These are phyloP conservation scores for Hebeloma cylindrosporum DNA, from an alignment of 768 basidiomycete species.

Conservation along the genomic window DNA sequence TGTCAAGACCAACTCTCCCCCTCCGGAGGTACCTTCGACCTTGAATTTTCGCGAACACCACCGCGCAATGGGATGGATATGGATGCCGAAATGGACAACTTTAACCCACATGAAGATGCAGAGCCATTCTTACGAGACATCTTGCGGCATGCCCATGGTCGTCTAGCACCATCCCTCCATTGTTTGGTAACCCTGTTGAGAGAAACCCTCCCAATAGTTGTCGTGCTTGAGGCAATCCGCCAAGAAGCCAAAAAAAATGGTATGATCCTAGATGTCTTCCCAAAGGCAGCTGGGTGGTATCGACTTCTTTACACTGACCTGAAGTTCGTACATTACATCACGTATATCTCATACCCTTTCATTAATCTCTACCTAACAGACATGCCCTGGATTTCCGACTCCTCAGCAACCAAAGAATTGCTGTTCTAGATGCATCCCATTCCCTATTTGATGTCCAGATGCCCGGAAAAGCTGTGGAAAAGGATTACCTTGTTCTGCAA, in stretches of 20 bases:
- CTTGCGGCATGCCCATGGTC: slow-evolving; percentile 63
- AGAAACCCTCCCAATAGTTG: slow-evolving; percentile 75
- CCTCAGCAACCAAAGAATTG: slow-evolving; percentile 63
- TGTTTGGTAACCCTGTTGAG: slow-evolving; percentile 68
- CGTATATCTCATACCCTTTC: slow-evolving; percentile 1
- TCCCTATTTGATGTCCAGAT: slow-evolving; percentile 44
- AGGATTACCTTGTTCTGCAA: slow-evolving; percentile 41
- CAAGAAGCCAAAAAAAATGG: slow-evolving; percentile 33
- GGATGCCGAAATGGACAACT: slow-evolving; percentile 27
- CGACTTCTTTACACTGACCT: slow-evolving; percentile 69
- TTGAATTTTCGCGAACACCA: slow-evolving; percentile 63
- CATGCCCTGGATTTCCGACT: slow-evolving; percentile 81
- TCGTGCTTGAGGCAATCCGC: slow-evolving; percentile 62
- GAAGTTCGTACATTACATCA: slow-evolving; percentile 40
- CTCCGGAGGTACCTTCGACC: slow-evolving; percentile 68
- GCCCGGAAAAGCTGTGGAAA: slow-evolving; percentile 6
- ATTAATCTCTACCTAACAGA: slow-evolving; percentile 39
- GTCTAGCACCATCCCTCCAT: slow-evolving; percentile 63
- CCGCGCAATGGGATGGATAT: slow-evolving; percentile 25
- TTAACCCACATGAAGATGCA: slow-evolving; percentile 79
- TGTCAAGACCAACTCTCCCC: slow-evolving; percentile 75
- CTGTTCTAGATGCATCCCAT: slow-evolving; percentile 73
- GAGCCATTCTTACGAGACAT: slow-evolving; percentile 74
- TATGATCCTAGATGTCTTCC: slow-evolving; percentile 58
- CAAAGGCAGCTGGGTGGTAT: slow-evolving; percentile 84